These are phyloP conservation scores for Tetradesmus lagerheimii DNA, from an alignment of 139 green algal genomes.

Conservation along the genomic window DNA sequence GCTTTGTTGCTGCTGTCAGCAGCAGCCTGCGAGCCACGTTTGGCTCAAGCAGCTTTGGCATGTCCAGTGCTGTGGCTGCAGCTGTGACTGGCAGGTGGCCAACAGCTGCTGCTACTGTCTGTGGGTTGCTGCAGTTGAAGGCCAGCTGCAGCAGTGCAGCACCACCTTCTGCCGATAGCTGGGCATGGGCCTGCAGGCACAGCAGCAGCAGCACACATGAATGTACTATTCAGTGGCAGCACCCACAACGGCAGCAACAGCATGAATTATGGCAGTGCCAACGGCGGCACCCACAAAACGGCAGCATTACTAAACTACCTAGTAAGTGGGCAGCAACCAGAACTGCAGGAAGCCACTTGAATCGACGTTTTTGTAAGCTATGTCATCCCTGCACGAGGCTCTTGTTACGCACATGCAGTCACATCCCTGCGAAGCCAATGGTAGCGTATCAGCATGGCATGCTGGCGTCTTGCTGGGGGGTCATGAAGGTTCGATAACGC, in stretches of 20 bases:
- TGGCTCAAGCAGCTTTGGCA: neutral
- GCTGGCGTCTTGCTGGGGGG: too few relatives aligned
- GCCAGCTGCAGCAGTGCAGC: neutral
- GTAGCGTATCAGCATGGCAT: neutral
- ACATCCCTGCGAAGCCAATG: too few relatives aligned
- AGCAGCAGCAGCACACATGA: neutral
- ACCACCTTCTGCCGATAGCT: neutral
- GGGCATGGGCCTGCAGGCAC: neutral
- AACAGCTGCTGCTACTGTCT: too few relatives aligned
- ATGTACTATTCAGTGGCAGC: neutral
- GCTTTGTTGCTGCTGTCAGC: neutral
- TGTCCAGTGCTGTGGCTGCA: neutral
- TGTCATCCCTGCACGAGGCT: too few relatives aligned
- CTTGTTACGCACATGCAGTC: too few relatives aligned
- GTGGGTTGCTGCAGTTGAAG: neutral
- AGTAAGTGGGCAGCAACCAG: too few relatives aligned
- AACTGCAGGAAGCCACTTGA: too few relatives aligned
- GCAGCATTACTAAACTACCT: too few relatives aligned
- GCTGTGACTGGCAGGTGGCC: neutral
- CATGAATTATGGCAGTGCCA: neutral
- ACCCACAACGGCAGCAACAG: neutral
- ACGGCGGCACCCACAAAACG: too few relatives aligned
- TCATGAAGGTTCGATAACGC: too few relatives aligned
- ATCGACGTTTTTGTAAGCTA: too few relatives aligned
- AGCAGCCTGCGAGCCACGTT: neutral